Evolutionary conservation across 495 filamentous ascomycete species (phyloP), one percentile per base, ranked within the genome.

Genomic region (Penicillium paradoxum): DNA sequence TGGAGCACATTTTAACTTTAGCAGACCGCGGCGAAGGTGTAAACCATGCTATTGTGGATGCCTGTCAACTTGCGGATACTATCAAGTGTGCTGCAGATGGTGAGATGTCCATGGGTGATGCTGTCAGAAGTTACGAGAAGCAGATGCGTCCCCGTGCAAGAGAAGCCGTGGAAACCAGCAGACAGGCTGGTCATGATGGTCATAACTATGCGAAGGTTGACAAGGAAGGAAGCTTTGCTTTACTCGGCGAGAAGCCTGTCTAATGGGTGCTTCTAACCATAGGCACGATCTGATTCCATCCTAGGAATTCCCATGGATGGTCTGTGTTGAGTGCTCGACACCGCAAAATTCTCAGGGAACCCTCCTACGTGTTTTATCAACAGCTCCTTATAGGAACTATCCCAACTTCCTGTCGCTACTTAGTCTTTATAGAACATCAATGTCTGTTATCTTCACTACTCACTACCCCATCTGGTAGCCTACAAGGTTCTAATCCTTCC

Each of bases 1-100:
- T 32, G 29, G 34, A 17, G 6, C 5, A 17, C 9, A 4, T 21
- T 9, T 4, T 39, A 21, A 39, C 37, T 10, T 21, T 7, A 39
- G 8, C 17, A 39, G 37, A 45, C 15, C 49, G 49, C 10, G 50
- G 50, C 13, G 41, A 53, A 19, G 50, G 38, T 15, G 39, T 45
- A 9, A 53, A 45, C 41, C 50, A 53, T 33, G 50, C 38, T 17
- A 32, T 53, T 25, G 50, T 43, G 17, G 50, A 53, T 45, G 40
- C 50, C 27, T 39, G 37, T 21, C 37, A 39, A 11, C 37, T 39
- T 4, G 15, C 37, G 17, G 17, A 39, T 39, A 39, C 37, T 21
- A 19, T 39, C 18, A 25, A 42, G 14, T 15, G 6, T 1, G 39
- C 43, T 33, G 17, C 29, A 19, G 43, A 34, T 46, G 13, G 17